Evolutionary conservation across 1,284 basidiomycete genomes (phyloP).

Genomic region (Puccinia novopanici): DNA sequence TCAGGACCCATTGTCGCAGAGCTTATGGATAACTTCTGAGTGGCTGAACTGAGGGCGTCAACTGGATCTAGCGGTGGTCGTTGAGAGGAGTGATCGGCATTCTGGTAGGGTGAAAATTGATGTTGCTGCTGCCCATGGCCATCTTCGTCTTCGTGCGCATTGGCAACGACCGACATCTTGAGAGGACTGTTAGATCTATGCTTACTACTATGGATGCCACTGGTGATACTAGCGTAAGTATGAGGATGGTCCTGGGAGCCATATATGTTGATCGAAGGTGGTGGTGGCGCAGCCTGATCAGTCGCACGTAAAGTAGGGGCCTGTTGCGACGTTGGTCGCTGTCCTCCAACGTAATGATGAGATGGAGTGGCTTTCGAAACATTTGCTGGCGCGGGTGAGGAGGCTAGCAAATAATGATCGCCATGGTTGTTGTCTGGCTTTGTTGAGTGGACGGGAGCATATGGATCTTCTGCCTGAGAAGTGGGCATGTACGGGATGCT

Average conservation of each 20-base stretch:
- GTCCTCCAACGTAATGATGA: conserved; percentile 17
- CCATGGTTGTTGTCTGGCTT: background rate
- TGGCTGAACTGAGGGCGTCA: conserved; percentile 30
- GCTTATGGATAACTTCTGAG: conserved; percentile 35
- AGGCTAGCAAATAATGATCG: background rate
- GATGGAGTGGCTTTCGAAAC: background rate
- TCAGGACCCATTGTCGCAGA: background rate
- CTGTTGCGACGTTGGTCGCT: background rate
- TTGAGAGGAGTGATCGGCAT: conserved; percentile 23
- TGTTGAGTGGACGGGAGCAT: background rate
- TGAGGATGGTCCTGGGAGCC: background rate
- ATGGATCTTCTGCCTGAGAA: conserved; percentile 33
- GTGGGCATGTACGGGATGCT: conserved; percentile 18
- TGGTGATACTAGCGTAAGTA: background rate
- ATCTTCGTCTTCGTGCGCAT: conserved; percentile 13
- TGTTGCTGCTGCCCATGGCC: background rate
- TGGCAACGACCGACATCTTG: conserved; percentile 25
- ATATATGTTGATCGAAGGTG: background rate
- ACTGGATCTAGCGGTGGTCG: background rate
- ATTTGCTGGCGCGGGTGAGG: conserved; percentile 1
- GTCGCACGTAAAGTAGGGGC: background rate
- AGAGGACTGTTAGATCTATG: conserved; percentile 38
- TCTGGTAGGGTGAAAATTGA: background rate
- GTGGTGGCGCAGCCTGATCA: background rate
- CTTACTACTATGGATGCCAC: conserved; percentile 13